Percentiles rank a stretch among this genome's conserved stretches.
Evolutionary conservation across 768 basidiomycete genomes (phyloP).

Genomic region (Termitomyces eurrhizus): DNA sequence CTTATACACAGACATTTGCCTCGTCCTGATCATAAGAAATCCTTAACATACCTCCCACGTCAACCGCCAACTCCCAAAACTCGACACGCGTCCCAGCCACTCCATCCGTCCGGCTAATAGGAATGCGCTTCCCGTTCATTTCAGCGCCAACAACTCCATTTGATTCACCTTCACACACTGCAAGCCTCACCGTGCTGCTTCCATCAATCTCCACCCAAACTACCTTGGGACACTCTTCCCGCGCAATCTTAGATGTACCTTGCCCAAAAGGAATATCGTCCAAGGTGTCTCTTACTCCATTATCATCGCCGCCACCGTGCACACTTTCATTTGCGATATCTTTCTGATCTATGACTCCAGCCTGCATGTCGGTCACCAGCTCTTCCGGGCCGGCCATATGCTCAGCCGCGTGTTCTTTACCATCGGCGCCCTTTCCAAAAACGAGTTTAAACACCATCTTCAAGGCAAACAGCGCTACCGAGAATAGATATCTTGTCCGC

Average conservation of each 20-base stretch:
- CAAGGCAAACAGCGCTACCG: conserved; percentile 1
- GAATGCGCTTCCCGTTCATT: conserved; percentile 22
- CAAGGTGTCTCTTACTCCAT: no score
- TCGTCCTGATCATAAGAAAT: conserved; percentile 14
- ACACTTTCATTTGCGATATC: neutral
- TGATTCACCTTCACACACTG: conserved; percentile 12
- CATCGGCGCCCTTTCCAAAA: neutral
- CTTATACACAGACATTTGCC: neutral
- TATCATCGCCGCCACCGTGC: no score
- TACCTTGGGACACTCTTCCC: neutral
- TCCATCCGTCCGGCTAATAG: conserved; percentile 13
- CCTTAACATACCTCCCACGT: conserved; percentile 20
- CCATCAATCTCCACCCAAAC: conserved; percentile 17
- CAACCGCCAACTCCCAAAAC: conserved; percentile 21
- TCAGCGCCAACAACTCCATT: conserved; percentile 19
- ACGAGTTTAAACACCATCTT: conserved; percentile 2
- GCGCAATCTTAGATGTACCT: neutral
- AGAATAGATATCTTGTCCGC: neutral
- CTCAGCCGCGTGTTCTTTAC: neutral
- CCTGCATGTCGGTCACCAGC: neutral
- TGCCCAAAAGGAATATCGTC: neutral
- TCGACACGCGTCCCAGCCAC: conserved; percentile 13
- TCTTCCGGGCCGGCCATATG: neutral
- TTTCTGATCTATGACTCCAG: neutral
- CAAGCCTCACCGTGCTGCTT: conserved; percentile 11